Percentiles rank a stretch among this genome's conserved stretches.
phyloP scores from a whole-genome alignment of 768 basidiomycete species.

The Mycena latifolia region DNA sequence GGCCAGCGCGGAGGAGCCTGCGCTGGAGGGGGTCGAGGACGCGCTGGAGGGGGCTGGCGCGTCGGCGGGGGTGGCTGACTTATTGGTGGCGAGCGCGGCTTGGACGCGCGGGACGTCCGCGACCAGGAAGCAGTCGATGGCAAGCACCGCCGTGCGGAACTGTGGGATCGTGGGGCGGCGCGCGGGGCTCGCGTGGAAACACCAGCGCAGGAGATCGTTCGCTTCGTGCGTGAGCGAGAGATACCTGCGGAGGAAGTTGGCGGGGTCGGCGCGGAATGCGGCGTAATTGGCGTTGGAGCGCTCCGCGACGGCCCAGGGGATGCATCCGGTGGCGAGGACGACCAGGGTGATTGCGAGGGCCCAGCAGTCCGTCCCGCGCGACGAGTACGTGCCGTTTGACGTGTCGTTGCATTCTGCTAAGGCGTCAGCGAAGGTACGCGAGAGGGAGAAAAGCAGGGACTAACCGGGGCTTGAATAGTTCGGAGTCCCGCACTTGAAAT shows the following conservation, averaged over 20 bases:
- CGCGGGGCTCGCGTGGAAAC: constrained; percentile 13
- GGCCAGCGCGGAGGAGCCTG: too few species aligned
- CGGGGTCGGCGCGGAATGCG: constrained; percentile 6
- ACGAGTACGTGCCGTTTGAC: not conserved
- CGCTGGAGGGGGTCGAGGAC: not conserved
- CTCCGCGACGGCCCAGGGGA: not conserved
- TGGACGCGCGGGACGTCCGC: not conserved
- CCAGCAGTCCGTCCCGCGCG: constrained; percentile 18
- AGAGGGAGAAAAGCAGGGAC: not conserved
- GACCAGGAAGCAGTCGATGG: constrained; percentile 1
- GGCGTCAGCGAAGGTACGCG: not conserved
- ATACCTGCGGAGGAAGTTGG: not conserved
- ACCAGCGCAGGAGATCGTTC: constrained; percentile 8
- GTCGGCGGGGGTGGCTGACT: not conserved
- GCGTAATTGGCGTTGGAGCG: constrained; percentile 10
- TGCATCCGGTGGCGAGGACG: not conserved
- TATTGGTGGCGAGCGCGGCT: not conserved
- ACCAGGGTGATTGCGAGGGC: not conserved
- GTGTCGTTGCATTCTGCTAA: constrained; percentile 9
- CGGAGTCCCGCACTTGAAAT: not conserved
- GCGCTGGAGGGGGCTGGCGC: not conserved
- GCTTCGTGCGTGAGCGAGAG: constrained; percentile 12
- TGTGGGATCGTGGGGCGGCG: not conserved
- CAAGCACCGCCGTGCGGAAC: not conserved
- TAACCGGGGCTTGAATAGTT: constrained; percentile 15